phyloP scores from a whole-genome alignment of 306 rosid species.

The Quercus robur region DNA sequence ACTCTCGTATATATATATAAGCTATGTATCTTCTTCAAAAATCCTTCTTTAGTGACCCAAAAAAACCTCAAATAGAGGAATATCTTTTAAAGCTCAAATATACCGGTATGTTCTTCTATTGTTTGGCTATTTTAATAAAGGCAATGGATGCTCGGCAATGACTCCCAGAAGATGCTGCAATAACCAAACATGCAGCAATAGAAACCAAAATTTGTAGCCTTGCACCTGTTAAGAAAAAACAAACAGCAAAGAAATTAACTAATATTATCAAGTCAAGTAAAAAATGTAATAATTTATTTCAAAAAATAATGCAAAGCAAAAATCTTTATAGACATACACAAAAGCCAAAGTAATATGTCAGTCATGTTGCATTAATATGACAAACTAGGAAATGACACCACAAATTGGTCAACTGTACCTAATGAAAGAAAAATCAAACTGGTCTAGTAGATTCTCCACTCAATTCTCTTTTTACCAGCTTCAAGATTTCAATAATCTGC shows the following conservation, averaged over 20 bases:
- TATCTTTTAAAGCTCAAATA: constrained; percentile 1
- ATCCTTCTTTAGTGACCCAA: not conserved
- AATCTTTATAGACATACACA: no score
- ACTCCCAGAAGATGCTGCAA: not conserved
- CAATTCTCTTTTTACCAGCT: constrained; percentile 76
- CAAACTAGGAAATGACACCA: not conserved
- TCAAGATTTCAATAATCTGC: constrained; percentile 74
- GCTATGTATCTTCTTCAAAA: constrained; percentile 3
- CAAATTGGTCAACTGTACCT: constrained; percentile 37
- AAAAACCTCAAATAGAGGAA: not conserved
- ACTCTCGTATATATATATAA: not conserved
- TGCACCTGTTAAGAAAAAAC: constrained; percentile 11
- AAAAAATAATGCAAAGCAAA: not conserved
- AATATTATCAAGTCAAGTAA: not conserved
- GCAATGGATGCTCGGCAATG: constrained; percentile 11
- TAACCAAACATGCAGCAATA: constrained; percentile 5
- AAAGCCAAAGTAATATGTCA: no score
- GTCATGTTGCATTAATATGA: no score
- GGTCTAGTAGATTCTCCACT: constrained; percentile 34
- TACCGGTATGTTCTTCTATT: constrained; percentile 17
- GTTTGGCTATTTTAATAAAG: constrained; percentile 17
- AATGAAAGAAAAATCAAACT: constrained; percentile 27
- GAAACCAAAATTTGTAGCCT: constrained; percentile 4
- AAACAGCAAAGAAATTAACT: not conserved
- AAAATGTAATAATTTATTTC: not conserved